Percentiles rank a stretch among this genome's conserved stretches.
Evolutionary conservation across 139 green algal species (phyloP).

Genomic region (Tetraselmis chui): DNA sequence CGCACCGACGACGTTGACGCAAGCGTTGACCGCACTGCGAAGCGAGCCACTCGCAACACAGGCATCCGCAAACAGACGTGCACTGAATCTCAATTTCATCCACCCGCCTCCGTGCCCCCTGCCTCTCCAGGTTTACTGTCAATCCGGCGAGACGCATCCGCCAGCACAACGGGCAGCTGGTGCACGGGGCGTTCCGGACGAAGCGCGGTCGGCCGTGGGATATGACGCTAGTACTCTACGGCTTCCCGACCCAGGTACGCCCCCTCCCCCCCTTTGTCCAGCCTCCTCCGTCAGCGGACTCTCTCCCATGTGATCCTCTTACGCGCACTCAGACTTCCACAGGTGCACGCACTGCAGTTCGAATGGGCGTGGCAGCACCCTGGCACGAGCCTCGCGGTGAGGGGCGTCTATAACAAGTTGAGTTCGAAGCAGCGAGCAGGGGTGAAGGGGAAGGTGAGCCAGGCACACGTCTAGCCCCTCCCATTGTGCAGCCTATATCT

Average conservation of each 20-base stretch:
- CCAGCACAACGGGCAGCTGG: constrained; percentile 90
- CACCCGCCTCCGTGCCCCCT: neutral
- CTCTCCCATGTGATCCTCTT: too few species aligned
- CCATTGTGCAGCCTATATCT: too few species aligned
- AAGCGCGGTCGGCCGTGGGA: constrained; percentile 77
- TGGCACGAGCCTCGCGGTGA: constrained; percentile 39
- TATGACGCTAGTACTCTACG: constrained; percentile 88
- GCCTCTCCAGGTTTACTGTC: constrained; percentile 74
- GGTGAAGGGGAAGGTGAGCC: constrained; percentile 67
- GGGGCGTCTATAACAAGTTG: constrained; percentile 30
- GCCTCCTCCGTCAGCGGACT: too few species aligned
- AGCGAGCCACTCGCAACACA: neutral
- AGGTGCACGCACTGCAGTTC: constrained; percentile 86
- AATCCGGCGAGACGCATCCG: constrained; percentile 76
- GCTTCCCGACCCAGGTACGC: constrained; percentile 76
- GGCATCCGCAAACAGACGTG: neutral
- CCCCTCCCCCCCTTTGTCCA: too few species aligned
- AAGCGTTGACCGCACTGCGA: neutral
- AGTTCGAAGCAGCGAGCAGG: constrained; percentile 30
- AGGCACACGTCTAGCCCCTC: too few species aligned
- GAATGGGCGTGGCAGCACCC: constrained; percentile 97
- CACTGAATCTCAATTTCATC: neutral
- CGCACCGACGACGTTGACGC: neutral
- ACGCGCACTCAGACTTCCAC: too few species aligned
- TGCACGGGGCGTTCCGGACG: constrained; percentile 61